Base-by-base conservation (phyloP, 345 rosid genomes). In the Crucihimalaya himalaica region DNA sequence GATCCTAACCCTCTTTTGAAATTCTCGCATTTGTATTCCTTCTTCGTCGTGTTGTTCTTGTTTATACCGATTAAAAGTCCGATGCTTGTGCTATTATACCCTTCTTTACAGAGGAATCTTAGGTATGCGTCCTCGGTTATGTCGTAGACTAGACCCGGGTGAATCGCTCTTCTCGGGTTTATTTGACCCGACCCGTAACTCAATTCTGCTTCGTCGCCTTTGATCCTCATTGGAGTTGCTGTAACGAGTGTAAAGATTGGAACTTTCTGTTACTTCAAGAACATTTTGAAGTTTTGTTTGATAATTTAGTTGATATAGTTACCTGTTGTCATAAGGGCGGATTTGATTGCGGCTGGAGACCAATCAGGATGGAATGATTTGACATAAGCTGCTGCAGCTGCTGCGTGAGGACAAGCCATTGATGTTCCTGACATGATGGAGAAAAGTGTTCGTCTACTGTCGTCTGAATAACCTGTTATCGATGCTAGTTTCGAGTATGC, bases 301-400 rank as follows among this genome's bases (percentile, higher is more conserved):
- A 23, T 37, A 60, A 8, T 25, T 64, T 20, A 21, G 43, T 8
- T 57, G 45, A 12, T 23, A 34, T 45, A 29, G 29, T 54, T 69
- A 89, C 97, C 96, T 2, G 97, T 91, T 18, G 98, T 94, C 98
- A 91, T 94, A 43, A 94, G 71, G 40, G 96, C 95, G 4, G 97
- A 91, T 68, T 88, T 89, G 82, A 94, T 82, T 0, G 95, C 88
- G 1, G 97, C 89, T 0, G 98, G 89, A 8, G 92, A 91, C 98
- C 96, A 91, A 46, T 85, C 85, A 1, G 96, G 97, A 67, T 87
- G 96, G 73, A 87, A 82, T 54, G 86, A 81, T 86, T 91, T 94
- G 18, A 94, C 89, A 40, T 94, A 91, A 62, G 87, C 96, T 1
- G 96, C 95, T 4, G 93, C 90, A 3, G 83, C 97, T 19, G 90